Evolutionary conservation across 495 filamentous ascomycete species (phyloP).

Genomic region (Glarea lozoyensis): DNA sequence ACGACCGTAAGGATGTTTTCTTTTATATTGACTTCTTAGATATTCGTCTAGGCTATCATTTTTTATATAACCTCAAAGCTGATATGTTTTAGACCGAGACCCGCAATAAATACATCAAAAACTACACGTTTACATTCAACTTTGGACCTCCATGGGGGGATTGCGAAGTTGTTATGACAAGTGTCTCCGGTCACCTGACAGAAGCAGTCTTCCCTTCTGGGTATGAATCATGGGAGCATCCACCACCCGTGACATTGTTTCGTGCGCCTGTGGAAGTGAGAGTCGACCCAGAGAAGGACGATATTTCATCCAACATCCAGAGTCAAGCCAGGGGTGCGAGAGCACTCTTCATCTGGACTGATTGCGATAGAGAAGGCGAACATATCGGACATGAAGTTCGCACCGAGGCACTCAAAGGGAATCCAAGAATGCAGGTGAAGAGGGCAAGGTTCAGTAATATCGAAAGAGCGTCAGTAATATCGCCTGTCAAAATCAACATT

Average conservation of each 20-base stretch:
- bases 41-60: constrained; percentile 28
- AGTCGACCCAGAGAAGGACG: constrained; percentile 66
- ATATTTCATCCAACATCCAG: constrained; percentile 79
- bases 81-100: constrained; percentile 47
- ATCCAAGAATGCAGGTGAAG: constrained; percentile 66
- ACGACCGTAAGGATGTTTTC: constrained; percentile 50
- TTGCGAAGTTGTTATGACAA: constrained; percentile 85
- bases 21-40: constrained; percentile 3
- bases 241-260: constrained; percentile 71
- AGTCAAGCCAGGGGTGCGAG: constrained; percentile 58
- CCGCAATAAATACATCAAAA: constrained; percentile 75
- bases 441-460: constrained; percentile 93
- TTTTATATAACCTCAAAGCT: too few relatives aligned
- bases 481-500: neutral
- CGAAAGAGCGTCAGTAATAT: constrained; percentile 66
- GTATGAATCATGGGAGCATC: constrained; percentile 66
- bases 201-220: constrained; percentile 57
- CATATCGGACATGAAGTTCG: constrained; percentile 93
- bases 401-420: constrained; percentile 65
- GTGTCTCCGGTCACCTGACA: constrained; percentile 79
- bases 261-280: constrained; percentile 63
- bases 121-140: constrained; percentile 84
- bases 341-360: constrained; percentile 91
- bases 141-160: constrained; percentile 75
- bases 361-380: constrained; percentile 97